These are phyloP conservation scores for Auricularia auricula-judae DNA, from an alignment of 768 basidiomycete species.

Conservation along the genomic window DNA sequence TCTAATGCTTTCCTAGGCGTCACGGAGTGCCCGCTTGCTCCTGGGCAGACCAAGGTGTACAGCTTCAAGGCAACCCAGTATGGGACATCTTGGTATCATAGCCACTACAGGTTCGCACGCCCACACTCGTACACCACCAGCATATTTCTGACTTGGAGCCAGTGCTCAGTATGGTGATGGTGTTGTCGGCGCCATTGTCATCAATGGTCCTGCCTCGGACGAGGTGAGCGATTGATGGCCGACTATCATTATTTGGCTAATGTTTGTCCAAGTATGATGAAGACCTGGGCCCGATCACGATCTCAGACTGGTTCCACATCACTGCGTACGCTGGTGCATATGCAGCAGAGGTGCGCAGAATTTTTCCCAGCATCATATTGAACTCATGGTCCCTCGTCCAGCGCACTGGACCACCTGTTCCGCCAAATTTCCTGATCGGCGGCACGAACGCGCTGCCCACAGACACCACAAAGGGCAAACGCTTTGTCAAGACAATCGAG, in stretches of 20 bases:
- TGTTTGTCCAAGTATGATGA: neutral
- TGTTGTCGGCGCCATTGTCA: neutral
- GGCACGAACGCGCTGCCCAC: neutral
- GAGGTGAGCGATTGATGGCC: neutral
- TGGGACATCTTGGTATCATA: neutral
- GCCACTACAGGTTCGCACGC: neutral
- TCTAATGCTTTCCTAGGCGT: neutral
- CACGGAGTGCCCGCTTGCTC: neutral
- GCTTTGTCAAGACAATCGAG: neutral
- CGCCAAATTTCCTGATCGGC: neutral
- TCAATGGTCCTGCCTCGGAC: neutral
- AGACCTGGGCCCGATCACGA: neutral
- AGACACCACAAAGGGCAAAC: neutral
- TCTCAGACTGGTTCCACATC: neutral
- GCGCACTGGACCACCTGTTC: neutral
- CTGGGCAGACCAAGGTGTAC: neutral
- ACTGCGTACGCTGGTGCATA: neutral
- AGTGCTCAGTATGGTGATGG: neutral
- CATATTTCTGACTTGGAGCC: neutral
- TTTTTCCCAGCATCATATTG: no score
- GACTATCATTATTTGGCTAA: neutral
- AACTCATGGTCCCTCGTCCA: neutral
- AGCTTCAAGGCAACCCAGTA: neutral
- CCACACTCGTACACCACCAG: no score
- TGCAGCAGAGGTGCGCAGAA: neutral